A percentile compares a stretch with the other conserved stretches of the same genome.
These are phyloP conservation scores for Xylaria telfairii DNA, from an alignment of 495 filamentous ascomycete species.

Conservation along the genomic window DNA sequence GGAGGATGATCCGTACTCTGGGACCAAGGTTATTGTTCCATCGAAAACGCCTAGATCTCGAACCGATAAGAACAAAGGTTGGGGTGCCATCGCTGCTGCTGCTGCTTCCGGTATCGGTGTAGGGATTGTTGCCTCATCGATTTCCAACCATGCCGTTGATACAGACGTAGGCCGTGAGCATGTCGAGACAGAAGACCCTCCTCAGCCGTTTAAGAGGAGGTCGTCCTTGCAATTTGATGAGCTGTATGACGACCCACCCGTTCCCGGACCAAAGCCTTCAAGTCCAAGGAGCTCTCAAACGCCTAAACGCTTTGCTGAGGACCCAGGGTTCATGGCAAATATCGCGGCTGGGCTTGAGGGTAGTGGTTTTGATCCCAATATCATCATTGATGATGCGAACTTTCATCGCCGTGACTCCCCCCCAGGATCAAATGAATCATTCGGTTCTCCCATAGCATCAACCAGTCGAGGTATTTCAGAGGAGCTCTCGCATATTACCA, in stretches of 20 bases:
- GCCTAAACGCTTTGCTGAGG: conserved; percentile 60
- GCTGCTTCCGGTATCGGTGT: conserved; percentile 44
- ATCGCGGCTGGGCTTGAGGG: conserved; percentile 72
- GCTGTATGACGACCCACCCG: conserved; percentile 39
- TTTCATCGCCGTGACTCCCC: conserved; percentile 70
- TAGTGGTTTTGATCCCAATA: conserved; percentile 73
- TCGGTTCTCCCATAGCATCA: conserved; percentile 3
- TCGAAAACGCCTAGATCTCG: conserved; percentile 37
- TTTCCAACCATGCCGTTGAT: conserved; percentile 26
- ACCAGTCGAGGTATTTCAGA: neutral
- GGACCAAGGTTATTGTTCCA: conserved; percentile 33
- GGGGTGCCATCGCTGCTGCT: conserved; percentile 51
- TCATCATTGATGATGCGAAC: conserved; percentile 68
- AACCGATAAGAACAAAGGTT: conserved; percentile 42
- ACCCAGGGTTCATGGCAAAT: conserved; percentile 71
- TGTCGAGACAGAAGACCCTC: conserved; percentile 28
- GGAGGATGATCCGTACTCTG: conserved; percentile 37
- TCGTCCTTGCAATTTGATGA: conserved; percentile 30
- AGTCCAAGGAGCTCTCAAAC: conserved; percentile 44
- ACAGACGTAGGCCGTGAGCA: conserved; percentile 25
- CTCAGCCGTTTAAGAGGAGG: conserved; percentile 31
- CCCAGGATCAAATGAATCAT: conserved; percentile 63
- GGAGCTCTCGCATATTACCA: conserved; percentile 9
- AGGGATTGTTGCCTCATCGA: conserved; percentile 34
- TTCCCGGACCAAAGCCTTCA: conserved; percentile 47